A percentile compares a stretch with the other conserved stretches of the same genome.
Evolutionary conservation across 345 rosid species (phyloP).

Genomic region (Psidium guajava): DNA sequence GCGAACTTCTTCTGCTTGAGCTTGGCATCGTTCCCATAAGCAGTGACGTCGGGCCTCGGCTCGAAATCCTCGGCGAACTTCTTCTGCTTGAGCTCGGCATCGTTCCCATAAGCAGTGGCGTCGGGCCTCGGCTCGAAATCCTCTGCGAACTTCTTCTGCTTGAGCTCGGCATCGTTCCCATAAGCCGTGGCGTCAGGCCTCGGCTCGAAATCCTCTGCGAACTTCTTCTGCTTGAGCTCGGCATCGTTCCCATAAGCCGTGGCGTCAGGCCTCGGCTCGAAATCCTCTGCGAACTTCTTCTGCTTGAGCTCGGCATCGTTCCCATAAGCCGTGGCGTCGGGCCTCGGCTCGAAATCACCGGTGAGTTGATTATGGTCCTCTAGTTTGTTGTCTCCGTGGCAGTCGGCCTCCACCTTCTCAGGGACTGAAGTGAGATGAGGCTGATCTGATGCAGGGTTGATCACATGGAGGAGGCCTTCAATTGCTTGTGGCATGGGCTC

Average conservation of each 20-base stretch:
- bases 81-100: no score
- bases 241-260: neutral
- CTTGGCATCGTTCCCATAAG: neutral
- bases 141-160: neutral
- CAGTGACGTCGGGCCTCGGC: neutral
- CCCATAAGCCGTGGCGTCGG: neutral
- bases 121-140: neutral
- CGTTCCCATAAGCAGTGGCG: neutral
- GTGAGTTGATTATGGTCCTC: neutral
- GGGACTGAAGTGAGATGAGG: neutral
- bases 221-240: no score
- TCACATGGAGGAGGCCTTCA: neutral
- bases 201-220: neutral
- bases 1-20: neutral
- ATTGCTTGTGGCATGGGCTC: constrained; percentile 13
- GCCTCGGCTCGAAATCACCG: no score
- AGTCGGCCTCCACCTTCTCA: neutral
- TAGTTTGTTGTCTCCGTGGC: neutral
- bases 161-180: neutral
- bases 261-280: constrained; percentile 1
- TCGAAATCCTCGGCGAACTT: no score
- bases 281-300: neutral
- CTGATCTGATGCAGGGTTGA: neutral
- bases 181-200: neutral
- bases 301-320: neutral